Base-by-base conservation (phyloP, 2,329 filamentous ascomycete genomes). In the Fusarium sulawesiense region DNA sequence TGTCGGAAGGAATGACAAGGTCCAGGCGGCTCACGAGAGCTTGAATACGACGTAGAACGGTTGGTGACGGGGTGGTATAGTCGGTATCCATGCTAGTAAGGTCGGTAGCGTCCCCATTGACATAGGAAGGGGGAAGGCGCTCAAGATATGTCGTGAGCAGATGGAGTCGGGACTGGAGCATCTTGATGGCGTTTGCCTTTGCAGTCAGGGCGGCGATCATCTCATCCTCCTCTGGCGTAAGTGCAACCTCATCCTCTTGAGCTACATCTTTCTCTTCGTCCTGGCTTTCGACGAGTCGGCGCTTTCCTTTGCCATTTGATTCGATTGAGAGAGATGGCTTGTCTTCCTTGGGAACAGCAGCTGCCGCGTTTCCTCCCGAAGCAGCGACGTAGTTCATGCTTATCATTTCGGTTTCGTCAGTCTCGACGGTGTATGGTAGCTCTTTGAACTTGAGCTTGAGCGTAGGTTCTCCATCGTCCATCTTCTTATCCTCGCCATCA, bases 381-480 rank as follows among this genome's bases (percentile, higher is more conserved):
- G 91, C 90, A 1, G 95, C 94, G 21, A 99, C 92, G 71, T 94
- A 97, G 80, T 98, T 94, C 76, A 99, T 93, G 73, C 93, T 92
- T 71, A 99, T 98, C 94, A 98, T 98, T 80, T 99, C 96, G 2
- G 94, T 94, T 79, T 98, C 94, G 12, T 93, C 93, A 1, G 94
- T 97, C 81, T 98, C 96, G 3, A 98, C 90, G 1, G 91, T 91
- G 79, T 96, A 98, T 3, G 91, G 89, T 12, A 98, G 81, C 76
- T 97, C 92, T 64, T 91, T 88, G 80, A 98, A 98, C 75, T 88
- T 91, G 64, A 96, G 85, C 53, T 86, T 88, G 25, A 89, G 78
- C 4, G 83, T 79, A 2, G 83, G 78, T 34, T 88, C 80, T 77
- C 86, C 78, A 69, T 93, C 92, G 69, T 92, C 91, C 82, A 95